Evolutionary conservation across 768 basidiomycete genomes (phyloP), one percentile per base, ranked within the genome.

Genomic region (Hemileccinum rubropunctum): DNA sequence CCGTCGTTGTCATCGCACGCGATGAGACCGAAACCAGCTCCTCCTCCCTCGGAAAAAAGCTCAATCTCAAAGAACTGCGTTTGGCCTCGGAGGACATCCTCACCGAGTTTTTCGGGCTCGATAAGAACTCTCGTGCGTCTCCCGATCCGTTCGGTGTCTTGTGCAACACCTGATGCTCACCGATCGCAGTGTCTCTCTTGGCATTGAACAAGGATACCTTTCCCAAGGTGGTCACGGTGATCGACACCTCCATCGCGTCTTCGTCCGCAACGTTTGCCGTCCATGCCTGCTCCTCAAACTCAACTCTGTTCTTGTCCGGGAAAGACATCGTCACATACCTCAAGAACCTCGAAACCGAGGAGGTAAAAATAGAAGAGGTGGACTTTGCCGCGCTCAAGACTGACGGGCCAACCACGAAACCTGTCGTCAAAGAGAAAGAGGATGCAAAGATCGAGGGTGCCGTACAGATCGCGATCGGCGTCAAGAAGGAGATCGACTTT

Each of bases 401-500:
- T 10, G 74, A 82, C 15, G 73, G 69, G 4, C 62, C 76, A 48
- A 43, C 53, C 39, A 26, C 62, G 47, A 60, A 66, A 28, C 66
- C 76, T 13, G 53, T 73, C 51, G 54, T 64, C 1, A 83, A 82
- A 57, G 82, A 83, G 56, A 86, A 85, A 60, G 86, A 86, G 53
- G 85, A 83, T 52, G 82, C 84, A 30, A 91, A 84, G 71, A 88
- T 91, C 52, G 89, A 95, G 52, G 91, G 88, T 41, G 85, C 91
- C 1, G 82, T 93, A 20, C 89, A 95, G 73, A 86, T 95, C 59
- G 94, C 95, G 32, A 90, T 98, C 64, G 89, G 91, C 45, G 88
- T 94, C 60, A 91, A 91, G 78, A 98, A 98, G 69, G 93, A 97
- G 65, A 88, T 87, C 37, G 95, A 98, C 65, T 98, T 98, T 70